phyloP scores from a whole-genome alignment of 2,329 filamentous ascomycete species.

The Cryphonectria japonica region DNA sequence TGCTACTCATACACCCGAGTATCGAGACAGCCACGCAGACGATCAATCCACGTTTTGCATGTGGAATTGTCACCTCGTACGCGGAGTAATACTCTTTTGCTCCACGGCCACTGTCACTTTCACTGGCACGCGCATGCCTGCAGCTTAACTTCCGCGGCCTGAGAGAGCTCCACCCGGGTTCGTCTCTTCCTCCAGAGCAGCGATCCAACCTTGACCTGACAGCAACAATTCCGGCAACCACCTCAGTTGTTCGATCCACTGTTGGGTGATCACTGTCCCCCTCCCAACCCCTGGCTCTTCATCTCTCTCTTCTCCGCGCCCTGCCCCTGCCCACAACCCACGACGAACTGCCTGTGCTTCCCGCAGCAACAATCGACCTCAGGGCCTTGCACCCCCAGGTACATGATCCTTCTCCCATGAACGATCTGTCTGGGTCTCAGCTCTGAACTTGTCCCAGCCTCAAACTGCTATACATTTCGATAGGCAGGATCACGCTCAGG shows the following conservation, averaged over 20 bases:
- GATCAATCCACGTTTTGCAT: neutral
- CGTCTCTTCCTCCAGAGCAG: neutral
- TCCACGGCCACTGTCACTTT: neutral
- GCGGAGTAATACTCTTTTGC: neutral
- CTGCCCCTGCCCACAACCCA: neutral
- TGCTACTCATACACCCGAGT: neutral
- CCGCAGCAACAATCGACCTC: neutral
- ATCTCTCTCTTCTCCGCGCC: neutral
- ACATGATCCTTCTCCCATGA: slow-evolving; percentile 3
- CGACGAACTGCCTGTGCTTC: neutral
- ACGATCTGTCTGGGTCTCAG: neutral
- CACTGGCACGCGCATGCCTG: neutral
- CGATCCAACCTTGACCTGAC: neutral
- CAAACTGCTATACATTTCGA: neutral
- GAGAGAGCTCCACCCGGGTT: neutral
- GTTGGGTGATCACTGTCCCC: neutral
- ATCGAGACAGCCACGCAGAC: neutral
- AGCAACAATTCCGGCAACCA: neutral
- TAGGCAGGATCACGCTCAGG: neutral
- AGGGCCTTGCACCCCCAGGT: neutral
- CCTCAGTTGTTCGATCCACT: neutral
- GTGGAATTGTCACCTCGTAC: neutral
- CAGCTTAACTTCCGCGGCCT: slow-evolving; percentile 6
- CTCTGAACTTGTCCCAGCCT: neutral
- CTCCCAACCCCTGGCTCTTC: neutral